phyloP scores from a whole-genome alignment of 129 eudicot species.

The Mikania micrantha region DNA sequence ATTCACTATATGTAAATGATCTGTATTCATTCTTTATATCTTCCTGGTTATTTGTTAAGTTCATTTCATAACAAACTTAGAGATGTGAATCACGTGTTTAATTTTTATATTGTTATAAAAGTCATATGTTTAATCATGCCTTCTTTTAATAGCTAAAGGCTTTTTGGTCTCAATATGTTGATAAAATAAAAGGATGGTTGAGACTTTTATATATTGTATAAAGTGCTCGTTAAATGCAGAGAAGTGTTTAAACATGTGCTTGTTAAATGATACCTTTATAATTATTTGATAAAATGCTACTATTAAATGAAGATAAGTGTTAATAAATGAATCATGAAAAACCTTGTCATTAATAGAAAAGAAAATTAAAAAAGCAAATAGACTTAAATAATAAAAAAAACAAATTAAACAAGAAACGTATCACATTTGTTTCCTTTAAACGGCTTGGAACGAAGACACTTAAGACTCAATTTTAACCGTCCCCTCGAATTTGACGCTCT shows the following conservation, averaged over 20 bases:
- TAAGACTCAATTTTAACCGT: too few relatives aligned
- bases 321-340: background rate
- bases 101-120: too few relatives aligned
- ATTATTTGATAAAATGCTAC: background rate
- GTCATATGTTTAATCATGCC: background rate
- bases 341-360: background rate
- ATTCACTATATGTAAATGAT: too few relatives aligned
- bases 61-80: background rate
- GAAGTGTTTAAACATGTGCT: background rate
- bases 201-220: slow-evolving; percentile 8
- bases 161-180: background rate
- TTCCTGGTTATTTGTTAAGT: too few relatives aligned
- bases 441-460: too few relatives aligned
- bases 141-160: background rate
- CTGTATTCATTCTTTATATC: too few relatives aligned
- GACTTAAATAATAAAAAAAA: too few relatives aligned
- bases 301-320: background rate
- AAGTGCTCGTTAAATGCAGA: background rate
- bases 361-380: too few relatives aligned
- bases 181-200: background rate
- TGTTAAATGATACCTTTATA: background rate
- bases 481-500: too few relatives aligned
- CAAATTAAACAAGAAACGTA: background rate
- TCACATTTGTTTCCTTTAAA: too few relatives aligned
- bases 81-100: too few relatives aligned